Evolutionary conservation across 2,329 filamentous ascomycete genomes (phyloP).

Genomic region (Fusarium pilosicola): DNA sequence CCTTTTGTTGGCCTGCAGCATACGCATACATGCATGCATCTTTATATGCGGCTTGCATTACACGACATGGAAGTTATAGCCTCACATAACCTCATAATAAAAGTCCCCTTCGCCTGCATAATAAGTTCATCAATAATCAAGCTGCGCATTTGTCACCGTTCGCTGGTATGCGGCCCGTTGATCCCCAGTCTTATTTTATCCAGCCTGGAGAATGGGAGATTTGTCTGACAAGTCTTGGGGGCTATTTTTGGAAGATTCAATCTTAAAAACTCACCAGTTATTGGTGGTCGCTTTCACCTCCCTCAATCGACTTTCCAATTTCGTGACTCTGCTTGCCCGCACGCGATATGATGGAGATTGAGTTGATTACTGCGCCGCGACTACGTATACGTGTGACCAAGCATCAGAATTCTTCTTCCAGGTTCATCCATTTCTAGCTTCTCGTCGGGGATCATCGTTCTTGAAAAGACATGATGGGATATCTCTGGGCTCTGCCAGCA

Average conservation of each 20-base stretch:
- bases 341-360: neutral
- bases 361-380: neutral
- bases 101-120: neutral
- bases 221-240: slow-evolving; percentile 23
- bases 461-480: neutral
- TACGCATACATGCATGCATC: neutral
- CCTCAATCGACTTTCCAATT: neutral
- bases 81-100: neutral
- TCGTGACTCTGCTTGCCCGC: neutral
- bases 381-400: neutral
- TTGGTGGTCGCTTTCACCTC: slow-evolving; percentile 14
- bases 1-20: neutral
- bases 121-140: slow-evolving; percentile 1
- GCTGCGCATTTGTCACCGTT: slow-evolving; percentile 15
- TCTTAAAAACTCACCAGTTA: slow-evolving; percentile 30
- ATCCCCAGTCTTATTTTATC: slow-evolving; percentile 5
- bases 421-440: neutral
- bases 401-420: neutral
- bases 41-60: neutral
- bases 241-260: slow-evolving; percentile 37
- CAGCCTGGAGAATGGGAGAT: slow-evolving; percentile 24
- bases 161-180: slow-evolving; percentile 28
- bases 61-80: neutral
- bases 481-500: slow-evolving; percentile 27
- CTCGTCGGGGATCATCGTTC: slow-evolving; percentile 5